Conservation (phyloP, 202 grass and related monocot genomes). For the Elaeis oleifera region DNA sequence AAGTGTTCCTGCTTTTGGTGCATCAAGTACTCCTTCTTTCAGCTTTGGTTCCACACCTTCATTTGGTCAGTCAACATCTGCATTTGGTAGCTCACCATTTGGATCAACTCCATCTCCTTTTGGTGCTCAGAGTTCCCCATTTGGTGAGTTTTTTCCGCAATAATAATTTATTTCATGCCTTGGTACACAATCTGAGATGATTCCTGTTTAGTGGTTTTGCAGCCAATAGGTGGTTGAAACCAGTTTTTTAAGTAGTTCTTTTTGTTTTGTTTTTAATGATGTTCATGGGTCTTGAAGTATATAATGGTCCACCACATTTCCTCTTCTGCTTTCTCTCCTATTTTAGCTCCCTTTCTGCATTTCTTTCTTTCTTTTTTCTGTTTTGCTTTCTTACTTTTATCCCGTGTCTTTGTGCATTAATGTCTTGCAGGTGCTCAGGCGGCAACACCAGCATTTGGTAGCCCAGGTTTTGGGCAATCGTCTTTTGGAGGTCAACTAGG, state of each 20-base stretch:
- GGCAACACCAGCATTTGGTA: conserved; percentile 37
- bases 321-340: not conserved
- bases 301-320: not conserved
- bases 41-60: conserved; percentile 62
- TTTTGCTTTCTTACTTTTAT: not conserved
- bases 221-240: too few relatives aligned
- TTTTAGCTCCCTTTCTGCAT: not conserved
- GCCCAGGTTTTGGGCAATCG: conserved; percentile 40
- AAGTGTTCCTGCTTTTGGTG: conserved; percentile 53
- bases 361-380: too few relatives aligned
- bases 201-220: too few relatives aligned
- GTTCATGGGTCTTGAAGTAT: not conserved
- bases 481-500: conserved; percentile 55
- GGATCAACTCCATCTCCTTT: conserved; percentile 59
- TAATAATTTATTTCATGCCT: too few relatives aligned
- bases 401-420: conserved; percentile 13
- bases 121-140: conserved; percentile 46
- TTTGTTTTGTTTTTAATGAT: too few relatives aligned
- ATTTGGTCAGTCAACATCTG: conserved; percentile 45
- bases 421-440: conserved; percentile 49
- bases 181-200: too few relatives aligned
- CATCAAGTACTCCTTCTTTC: conserved; percentile 45
- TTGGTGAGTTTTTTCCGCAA: conserved; percentile 39
- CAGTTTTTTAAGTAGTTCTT: too few relatives aligned
- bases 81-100: conserved; percentile 52